Conservation (phyloP, 2,329 filamentous ascomycete genomes). For the Cyclaneusma minus region DNA sequence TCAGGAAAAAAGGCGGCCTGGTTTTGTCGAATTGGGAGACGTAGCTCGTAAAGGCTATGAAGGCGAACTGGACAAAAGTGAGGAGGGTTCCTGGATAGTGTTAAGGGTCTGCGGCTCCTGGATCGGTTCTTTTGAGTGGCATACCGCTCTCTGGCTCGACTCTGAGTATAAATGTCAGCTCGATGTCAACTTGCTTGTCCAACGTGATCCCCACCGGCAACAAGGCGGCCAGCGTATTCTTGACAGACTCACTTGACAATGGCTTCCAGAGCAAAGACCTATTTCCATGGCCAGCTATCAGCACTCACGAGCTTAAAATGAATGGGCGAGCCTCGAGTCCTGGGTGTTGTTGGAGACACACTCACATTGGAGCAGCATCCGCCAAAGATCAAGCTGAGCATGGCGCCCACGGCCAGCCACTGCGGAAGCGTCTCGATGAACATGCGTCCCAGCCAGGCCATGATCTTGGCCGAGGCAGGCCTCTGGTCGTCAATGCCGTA, state of each 20-base stretch:
- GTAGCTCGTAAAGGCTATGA: constrained; percentile 66
- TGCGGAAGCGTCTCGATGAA: constrained; percentile 43
- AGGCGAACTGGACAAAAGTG: constrained; percentile 79
- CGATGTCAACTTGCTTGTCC: too few relatives aligned
- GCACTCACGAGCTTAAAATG: constrained; percentile 2
- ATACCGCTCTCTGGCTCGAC: constrained; percentile 73
- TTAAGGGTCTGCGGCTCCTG: constrained; percentile 6
- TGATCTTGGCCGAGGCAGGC: constrained; percentile 30
- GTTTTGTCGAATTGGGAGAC: constrained; percentile 57
- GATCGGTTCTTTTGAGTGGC: constrained; percentile 6
- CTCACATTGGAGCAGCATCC: constrained; percentile 87
- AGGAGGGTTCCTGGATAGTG: constrained; percentile 52
- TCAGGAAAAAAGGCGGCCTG: constrained; percentile 56
- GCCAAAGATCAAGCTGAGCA: constrained; percentile 81
- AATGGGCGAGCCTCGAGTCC: background rate
- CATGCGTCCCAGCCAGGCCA: constrained; percentile 34
- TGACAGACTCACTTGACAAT: constrained; percentile 65
- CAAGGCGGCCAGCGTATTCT: constrained; percentile 3
- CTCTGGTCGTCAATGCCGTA: constrained; percentile 38
- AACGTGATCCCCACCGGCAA: too few relatives aligned
- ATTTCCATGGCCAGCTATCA: constrained; percentile 7
- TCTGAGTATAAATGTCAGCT: constrained; percentile 27
- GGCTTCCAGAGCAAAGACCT: constrained; percentile 92
- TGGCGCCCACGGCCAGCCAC: constrained; percentile 48
- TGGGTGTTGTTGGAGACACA: constrained; percentile 9